These are phyloP conservation scores for Amanita rimosa DNA, from an alignment of 768 basidiomycete genomes.

Conservation along the genomic window DNA sequence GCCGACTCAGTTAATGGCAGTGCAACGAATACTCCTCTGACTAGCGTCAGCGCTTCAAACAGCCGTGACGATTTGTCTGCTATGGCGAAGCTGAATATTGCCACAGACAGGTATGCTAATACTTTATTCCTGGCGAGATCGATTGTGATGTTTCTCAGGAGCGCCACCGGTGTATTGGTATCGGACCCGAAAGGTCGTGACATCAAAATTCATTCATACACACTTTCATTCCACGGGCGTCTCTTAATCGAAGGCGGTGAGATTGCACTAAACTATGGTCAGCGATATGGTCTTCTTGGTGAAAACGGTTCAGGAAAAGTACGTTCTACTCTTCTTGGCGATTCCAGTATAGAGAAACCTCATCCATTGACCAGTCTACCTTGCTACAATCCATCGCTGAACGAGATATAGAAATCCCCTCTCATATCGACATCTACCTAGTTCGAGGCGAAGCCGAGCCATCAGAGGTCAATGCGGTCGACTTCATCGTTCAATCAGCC, in stretches of 20 bases:
- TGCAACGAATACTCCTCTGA: conserved; percentile 66
- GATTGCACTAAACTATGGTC: conserved; percentile 79
- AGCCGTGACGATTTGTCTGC: conserved; percentile 70
- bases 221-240: conserved; percentile 94
- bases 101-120: conserved; percentile 67
- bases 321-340: conserved; percentile 10
- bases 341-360: background rate
- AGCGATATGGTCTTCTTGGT: conserved; percentile 89
- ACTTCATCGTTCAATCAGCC: conserved; percentile 92
- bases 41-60: conserved; percentile 67
- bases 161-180: conserved; percentile 83
- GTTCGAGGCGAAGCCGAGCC: conserved; percentile 95
- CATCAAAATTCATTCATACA: conserved; percentile 94
- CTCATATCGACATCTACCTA: conserved; percentile 96
- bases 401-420: conserved; percentile 89
- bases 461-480: conserved; percentile 89
- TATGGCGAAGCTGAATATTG: conserved; percentile 86
- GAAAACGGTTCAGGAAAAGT: conserved; percentile 99
- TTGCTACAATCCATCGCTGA: conserved; percentile 93
- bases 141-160: conserved; percentile 35
- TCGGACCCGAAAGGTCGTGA: conserved; percentile 90
- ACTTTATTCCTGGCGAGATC: background rate
- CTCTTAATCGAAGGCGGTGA: conserved; percentile 59
- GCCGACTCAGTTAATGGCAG: conserved; percentile 57
- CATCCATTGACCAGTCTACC: conserved; percentile 53